Evolutionary conservation across 306 rosid species (phyloP), one percentile per base, ranked within the genome.

Genomic region (Cucurbita pepo): DNA sequence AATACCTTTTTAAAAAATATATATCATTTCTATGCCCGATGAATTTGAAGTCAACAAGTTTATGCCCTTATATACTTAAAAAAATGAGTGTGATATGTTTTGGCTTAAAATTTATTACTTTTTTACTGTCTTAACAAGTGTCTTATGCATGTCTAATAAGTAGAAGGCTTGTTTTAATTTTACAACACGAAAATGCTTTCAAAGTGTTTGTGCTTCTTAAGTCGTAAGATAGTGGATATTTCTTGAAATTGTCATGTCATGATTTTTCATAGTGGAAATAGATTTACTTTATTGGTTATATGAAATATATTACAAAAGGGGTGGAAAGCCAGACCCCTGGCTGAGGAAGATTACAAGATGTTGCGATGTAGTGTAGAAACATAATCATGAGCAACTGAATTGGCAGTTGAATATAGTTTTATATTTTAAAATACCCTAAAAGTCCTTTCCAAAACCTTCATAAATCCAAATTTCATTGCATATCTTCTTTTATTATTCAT

Each of bases 141-240:
- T 56, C 5, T 0, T 1, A 13, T 10, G 0, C 40, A 5, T 57
- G 62, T 13, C 62, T 57, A 22, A 57, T 57, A 57, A 25, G 40
- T 25, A 60, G 8, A 14, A 34, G 61, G 4, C 21, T 15, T 34
- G 5, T 36, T 60, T 60, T 6, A 59, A 60, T 21, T 36, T 60
- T 36, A 60, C 15, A 60, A 59, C n/a, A 36, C 21, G 3, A 6
- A 16, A 3, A 60, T 8, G 4, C 18, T 59, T 58, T 60, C 47
- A 14, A 15, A 36, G 45, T 36, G 34, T 30, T 30, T 36, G 7
- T 58, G n/a, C 4, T 30, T 30, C 63, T 30, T 30, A 25, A 18
- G 88, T 47, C 90, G 93, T 91, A 82, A 82, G 83, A 54, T 57
- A 18, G 25, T 62, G 62, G 45, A 10, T 56, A n/a, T 62, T 41